phyloP scores from a whole-genome alignment of 2,329 filamentous ascomycete genomes.

The Keithomyces neogunnii region DNA sequence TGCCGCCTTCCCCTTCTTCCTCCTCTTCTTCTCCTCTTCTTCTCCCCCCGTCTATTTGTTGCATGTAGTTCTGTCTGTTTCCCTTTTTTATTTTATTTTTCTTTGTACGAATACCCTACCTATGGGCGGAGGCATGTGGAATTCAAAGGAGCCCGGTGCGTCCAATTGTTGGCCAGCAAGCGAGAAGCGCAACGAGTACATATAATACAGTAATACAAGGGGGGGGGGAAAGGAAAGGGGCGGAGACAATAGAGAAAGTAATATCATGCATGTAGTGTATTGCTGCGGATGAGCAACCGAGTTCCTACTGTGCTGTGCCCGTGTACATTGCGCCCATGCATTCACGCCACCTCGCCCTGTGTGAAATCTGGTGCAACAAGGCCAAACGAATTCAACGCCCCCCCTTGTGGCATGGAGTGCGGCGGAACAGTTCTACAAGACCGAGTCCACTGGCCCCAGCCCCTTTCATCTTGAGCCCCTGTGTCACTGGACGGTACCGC shows the following conservation, averaged over 20 bases:
- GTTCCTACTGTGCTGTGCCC: too few species aligned
- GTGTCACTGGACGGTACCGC: too few species aligned
- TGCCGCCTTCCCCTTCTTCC: background rate
- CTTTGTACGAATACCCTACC: conserved; percentile 10
- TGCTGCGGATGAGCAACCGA: too few species aligned
- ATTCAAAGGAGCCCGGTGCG: background rate
- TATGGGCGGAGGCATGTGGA: background rate
- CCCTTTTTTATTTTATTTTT: too few species aligned
- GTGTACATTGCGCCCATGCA: too few species aligned
- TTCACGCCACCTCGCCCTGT: too few species aligned
- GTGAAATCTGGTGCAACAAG: too few species aligned
- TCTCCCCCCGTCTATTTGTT: background rate
- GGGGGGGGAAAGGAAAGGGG: background rate
- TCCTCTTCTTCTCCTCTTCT: background rate
- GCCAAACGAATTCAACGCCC: too few species aligned
- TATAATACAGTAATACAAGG: background rate
- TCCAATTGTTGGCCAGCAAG: background rate
- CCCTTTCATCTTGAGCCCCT: too few species aligned
- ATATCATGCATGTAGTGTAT: background rate
- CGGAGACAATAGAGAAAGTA: background rate
- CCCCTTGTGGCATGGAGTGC: too few species aligned
- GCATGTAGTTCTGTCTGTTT: background rate
- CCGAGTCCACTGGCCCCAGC: too few species aligned
- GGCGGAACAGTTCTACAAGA: too few species aligned
- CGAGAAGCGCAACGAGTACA: background rate